Conservation (phyloP, 116 monocot genomes). For the Posidonia oceanica region DNA sequence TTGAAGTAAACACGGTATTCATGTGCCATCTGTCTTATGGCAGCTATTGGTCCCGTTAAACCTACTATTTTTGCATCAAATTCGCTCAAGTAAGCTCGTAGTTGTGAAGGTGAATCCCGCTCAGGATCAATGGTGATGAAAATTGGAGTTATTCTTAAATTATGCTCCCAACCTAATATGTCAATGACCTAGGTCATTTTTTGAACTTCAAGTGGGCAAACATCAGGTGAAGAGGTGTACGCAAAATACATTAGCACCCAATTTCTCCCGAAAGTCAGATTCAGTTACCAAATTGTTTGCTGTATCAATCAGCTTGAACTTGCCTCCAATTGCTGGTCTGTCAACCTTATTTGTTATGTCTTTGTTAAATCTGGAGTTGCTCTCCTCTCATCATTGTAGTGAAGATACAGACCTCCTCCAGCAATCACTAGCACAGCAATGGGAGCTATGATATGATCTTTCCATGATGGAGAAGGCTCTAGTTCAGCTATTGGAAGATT, state of each 20-base stretch:
- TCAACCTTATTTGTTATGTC: constrained; percentile 13
- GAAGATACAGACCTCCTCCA: constrained; percentile 19
- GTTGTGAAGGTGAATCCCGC: constrained; percentile 74
- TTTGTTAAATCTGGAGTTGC: constrained; percentile 16
- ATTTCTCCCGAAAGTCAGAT: constrained; percentile 57
- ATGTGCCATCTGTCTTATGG: constrained; percentile 81
- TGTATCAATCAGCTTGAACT: constrained; percentile 71
- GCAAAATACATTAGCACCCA: constrained; percentile 93
- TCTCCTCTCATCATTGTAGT: constrained; percentile 26
- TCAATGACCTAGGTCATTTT: constrained; percentile 64
- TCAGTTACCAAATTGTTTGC: constrained; percentile 62
- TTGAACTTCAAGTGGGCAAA: constrained; percentile 67
- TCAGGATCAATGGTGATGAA: constrained; percentile 91
- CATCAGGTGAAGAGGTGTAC: constrained; percentile 91
- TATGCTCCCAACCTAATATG: constrained; percentile 66
- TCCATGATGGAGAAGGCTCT: constrained; percentile 2
- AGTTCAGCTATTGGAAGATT: constrained; percentile 3
- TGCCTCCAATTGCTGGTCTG: constrained; percentile 78
- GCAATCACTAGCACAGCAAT: constrained; percentile 10
- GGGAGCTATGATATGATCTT: constrained; percentile 5
- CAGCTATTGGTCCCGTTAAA: constrained; percentile 52
- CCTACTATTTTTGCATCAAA: constrained; percentile 83
- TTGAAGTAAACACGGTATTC: constrained; percentile 86
- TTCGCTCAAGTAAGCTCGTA: constrained; percentile 74
- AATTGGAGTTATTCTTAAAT: constrained; percentile 59